Conservation (phyloP, 805 yeast species). For the Lipomyces starkeyi region DNA sequence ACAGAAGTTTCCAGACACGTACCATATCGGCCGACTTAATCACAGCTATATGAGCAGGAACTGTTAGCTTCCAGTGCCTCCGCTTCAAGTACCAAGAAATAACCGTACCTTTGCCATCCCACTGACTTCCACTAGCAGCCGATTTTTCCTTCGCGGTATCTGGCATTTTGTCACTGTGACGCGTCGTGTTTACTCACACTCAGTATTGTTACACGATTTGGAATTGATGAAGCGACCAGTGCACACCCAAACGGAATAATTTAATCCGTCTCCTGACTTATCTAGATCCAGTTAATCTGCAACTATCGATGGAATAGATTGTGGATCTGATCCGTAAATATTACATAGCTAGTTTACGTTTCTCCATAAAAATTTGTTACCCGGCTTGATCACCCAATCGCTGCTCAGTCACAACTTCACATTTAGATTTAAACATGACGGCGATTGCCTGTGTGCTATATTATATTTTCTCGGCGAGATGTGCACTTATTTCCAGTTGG, state of each 20-base stretch:
- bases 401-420: no score
- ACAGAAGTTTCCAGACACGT: conserved; percentile 14
- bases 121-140: conserved; percentile 15
- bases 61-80: neutral
- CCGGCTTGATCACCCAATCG: no score
- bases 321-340: no score
- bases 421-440: no score
- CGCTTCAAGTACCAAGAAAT: neutral
- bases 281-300: no score
- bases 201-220: neutral
- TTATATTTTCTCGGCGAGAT: no score
- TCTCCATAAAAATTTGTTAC: no score
- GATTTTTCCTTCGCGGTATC: conserved; percentile 11
- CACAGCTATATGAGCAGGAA: conserved; percentile 30
- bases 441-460: no score
- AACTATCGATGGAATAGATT: no score
- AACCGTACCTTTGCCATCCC: conserved; percentile 35
- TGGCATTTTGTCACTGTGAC: conserved; percentile 10
- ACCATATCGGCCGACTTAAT: conserved; percentile 48
- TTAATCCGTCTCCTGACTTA: no score
- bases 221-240: neutral
- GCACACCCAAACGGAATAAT: neutral
- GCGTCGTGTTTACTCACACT: neutral
- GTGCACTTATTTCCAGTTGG: no score
- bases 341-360: no score